Base-by-base conservation (phyloP, 2,329 filamentous ascomycete genomes). In the Ophiostoma montium region DNA sequence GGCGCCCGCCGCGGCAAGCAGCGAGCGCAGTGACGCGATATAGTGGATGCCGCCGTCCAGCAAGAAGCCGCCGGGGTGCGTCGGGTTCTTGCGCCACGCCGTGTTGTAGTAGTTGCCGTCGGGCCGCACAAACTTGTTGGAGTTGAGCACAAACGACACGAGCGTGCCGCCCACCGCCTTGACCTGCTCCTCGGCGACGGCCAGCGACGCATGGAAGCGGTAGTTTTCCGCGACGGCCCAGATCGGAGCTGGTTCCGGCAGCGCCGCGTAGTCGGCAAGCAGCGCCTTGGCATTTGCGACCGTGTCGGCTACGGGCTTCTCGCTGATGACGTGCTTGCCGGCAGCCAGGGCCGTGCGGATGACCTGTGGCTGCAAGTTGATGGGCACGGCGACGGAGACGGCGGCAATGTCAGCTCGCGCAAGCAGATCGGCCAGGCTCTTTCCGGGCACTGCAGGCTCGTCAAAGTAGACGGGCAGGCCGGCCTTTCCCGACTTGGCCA, bases 41-140 rank as follows among this genome's bases (percentile, higher is more conserved):
- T 76, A 80, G 62, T 89, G 85, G 23, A 89, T 82, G 39, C 85
- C 84, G 13, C 77, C 82, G 58, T 89, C 84, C 2, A 89, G 74
- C 49, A 88, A 62, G 60, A 87, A 88, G 0, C 85, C 84, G 49
- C 84, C 85, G 63, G 87, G 83, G 60, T 86, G 76, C 47, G 74
- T 69, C 1, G 84, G 84, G 49, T 66, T 72, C 61, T 81, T 82
- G 49, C 85, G 77, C 85, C 63, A 76, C 23, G 65, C 55, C 3
- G 74, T 77, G 44, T 70, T 66, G 30, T 48, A 71, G 59, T 70
- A 76, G 60, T 70, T 69, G 57, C 68, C 65, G 36, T 60, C 61
- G 12, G 55, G 59, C 49, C 64, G 58, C 0, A 80, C 67, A 52
- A 68, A 63, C 2, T 59, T 60, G 52, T 69, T 66, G 49, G 71